Evolutionary conservation across 441 rosid genomes (phyloP).

Genomic region (Pelargonium exstipulatum): DNA sequence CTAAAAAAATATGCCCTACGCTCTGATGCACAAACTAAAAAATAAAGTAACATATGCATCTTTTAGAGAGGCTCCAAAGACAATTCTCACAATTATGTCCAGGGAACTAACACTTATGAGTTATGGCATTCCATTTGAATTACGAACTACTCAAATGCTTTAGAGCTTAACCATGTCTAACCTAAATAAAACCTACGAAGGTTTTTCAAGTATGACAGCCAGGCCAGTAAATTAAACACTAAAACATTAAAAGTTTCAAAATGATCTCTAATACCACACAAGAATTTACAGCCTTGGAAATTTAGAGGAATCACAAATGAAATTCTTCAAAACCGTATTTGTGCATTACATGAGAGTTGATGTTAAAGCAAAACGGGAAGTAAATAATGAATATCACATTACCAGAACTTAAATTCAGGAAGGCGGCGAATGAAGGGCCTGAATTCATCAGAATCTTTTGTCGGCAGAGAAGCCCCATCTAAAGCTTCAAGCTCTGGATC

Average conservation of each 20-base stretch:
- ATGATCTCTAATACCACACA: neutral
- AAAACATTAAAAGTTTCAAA: neutral
- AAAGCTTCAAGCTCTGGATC: slow-evolving; percentile 50
- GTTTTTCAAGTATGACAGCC: neutral
- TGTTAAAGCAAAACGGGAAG: neutral
- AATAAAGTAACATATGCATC: neutral
- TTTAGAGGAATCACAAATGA: neutral
- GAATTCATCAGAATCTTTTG: slow-evolving; percentile 39
- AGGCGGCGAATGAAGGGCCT: slow-evolving; percentile 57
- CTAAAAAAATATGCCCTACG: no score
- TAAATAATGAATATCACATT: slow-evolving; percentile 3
- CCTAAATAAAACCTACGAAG: slow-evolving; percentile 1
- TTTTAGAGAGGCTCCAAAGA: neutral
- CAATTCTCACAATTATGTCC: neutral
- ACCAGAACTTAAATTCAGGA: slow-evolving; percentile 56
- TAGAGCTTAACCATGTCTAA: neutral
- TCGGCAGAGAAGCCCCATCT: slow-evolving; percentile 31
- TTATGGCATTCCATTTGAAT: neutral
- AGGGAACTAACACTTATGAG: neutral
- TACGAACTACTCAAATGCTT: neutral
- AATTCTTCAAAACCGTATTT: neutral
- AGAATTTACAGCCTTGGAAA: neutral
- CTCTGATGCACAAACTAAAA: neutral
- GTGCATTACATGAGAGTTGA: neutral
- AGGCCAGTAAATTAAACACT: neutral